These are phyloP conservation scores for Pelargonium australe DNA, from an alignment of 441 rosid genomes.

Conservation along the genomic window DNA sequence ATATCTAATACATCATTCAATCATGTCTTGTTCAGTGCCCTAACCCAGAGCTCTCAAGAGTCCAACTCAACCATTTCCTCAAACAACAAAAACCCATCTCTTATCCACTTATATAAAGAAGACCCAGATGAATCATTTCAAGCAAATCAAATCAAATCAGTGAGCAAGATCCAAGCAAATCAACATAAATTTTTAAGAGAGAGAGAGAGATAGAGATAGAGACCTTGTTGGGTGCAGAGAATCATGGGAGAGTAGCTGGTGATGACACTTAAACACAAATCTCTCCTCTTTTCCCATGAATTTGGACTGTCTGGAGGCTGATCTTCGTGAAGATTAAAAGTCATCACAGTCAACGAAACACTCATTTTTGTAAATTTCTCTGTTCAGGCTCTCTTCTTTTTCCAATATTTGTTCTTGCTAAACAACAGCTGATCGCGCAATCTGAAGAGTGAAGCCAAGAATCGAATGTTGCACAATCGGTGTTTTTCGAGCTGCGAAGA, in stretches of 20 bases:
- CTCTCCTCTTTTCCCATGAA: conserved; percentile 77
- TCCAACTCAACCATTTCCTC: conserved; percentile 6
- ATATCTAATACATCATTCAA: background rate
- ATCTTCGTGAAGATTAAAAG: conserved; percentile 83
- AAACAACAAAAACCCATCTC: conserved; percentile 24
- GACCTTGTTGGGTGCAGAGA: conserved; percentile 93
- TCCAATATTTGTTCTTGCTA: background rate
- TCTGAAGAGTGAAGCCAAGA: background rate
- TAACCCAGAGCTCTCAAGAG: background rate
- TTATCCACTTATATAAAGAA: conserved; percentile 26
- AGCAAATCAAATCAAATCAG: conserved; percentile 18
- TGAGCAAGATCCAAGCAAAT: conserved; percentile 19
- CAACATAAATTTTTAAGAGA: background rate
- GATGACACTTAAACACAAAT: conserved; percentile 75
- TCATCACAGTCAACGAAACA: conserved; percentile 75
- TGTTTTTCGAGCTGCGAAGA: background rate
- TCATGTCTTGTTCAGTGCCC: background rate
- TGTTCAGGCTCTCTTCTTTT: background rate
- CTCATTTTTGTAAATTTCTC: conserved; percentile 41
- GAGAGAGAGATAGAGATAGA: conserved; percentile 8
- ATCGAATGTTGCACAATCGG: background rate
- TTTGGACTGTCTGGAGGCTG: conserved; percentile 71
- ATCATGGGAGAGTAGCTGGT: conserved; percentile 75
- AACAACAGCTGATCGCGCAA: background rate
- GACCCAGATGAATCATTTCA: conserved; percentile 28